Conservation (phyloP, 371 early-diverging fungal species). For the Apophysomyces variabilis region DNA sequence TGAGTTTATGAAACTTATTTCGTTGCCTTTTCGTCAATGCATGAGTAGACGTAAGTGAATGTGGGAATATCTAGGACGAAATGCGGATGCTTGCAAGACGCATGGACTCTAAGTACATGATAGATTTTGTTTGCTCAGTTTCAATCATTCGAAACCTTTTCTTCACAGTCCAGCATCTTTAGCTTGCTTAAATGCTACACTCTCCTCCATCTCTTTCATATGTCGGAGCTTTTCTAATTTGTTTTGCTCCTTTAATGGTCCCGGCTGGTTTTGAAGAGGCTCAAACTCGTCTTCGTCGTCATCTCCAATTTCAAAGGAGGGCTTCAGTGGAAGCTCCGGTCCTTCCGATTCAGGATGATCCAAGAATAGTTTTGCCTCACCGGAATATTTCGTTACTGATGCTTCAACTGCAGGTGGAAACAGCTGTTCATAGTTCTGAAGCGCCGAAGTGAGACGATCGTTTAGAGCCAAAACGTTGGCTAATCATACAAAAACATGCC, state of each 20-base stretch:
- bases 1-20: too few relatives aligned
- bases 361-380: conserved; percentile 3
- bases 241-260: neutral
- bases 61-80: too few relatives aligned
- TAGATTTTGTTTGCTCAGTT: neutral
- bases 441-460: conserved; percentile 38
- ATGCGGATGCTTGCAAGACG: neutral
- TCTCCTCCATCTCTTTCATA: neutral
- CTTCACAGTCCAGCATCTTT: neutral
- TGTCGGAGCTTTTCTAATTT: conserved; percentile 11
- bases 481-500: conserved; percentile 12
- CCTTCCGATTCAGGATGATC: conserved; percentile 1
- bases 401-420: conserved; percentile 9
- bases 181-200: conserved; percentile 6
- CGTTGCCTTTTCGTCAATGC: too few relatives aligned
- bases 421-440: conserved; percentile 26
- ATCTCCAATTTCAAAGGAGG: conserved; percentile 59
- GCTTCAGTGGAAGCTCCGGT: conserved; percentile 15
- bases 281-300: conserved; percentile 55
- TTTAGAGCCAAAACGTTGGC: conserved; percentile 39
- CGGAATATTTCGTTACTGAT: neutral
- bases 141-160: neutral
- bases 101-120: neutral
- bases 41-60: too few relatives aligned
- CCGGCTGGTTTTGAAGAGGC: conserved; percentile 16